Conservation (phyloP, 345 rosid species). For the Syzygium grande region DNA sequence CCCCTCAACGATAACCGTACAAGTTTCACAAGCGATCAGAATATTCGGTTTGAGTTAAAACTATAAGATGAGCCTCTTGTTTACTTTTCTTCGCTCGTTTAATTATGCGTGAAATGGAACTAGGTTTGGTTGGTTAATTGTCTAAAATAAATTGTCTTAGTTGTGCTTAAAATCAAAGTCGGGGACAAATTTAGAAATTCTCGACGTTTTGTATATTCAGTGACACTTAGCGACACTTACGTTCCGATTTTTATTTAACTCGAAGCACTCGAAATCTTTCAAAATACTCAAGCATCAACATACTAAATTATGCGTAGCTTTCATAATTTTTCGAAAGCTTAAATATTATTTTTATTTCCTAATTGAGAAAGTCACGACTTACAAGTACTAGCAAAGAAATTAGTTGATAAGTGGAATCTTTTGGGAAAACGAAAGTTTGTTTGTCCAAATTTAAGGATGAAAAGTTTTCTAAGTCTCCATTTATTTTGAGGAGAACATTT, state of each 20-base stretch:
- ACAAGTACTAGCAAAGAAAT: background rate
- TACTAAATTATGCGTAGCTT: background rate
- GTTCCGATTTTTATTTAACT: background rate
- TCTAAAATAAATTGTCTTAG: background rate
- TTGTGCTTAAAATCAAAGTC: background rate
- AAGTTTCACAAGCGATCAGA: background rate
- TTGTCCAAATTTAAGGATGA: background rate
- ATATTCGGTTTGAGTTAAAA: background rate
- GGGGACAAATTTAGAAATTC: background rate
- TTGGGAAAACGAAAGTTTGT: background rate
- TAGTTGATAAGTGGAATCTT: background rate
- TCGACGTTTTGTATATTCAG: no score
- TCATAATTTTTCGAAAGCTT: background rate
- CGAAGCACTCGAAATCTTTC: background rate
- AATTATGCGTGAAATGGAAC: background rate
- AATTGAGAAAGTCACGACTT: background rate
- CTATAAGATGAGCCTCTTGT: rapidly evolving
- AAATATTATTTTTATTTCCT: background rate
- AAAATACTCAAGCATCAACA: background rate
- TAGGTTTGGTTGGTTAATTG: background rate
- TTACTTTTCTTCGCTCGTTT: background rate
- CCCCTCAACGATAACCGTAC: background rate
- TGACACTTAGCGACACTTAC: no score
- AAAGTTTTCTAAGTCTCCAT: no score
- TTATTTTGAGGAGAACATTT: no score